Evolutionary conservation across 805 yeast genomes (phyloP).

Genomic region (Saturnispora mendoncae): DNA sequence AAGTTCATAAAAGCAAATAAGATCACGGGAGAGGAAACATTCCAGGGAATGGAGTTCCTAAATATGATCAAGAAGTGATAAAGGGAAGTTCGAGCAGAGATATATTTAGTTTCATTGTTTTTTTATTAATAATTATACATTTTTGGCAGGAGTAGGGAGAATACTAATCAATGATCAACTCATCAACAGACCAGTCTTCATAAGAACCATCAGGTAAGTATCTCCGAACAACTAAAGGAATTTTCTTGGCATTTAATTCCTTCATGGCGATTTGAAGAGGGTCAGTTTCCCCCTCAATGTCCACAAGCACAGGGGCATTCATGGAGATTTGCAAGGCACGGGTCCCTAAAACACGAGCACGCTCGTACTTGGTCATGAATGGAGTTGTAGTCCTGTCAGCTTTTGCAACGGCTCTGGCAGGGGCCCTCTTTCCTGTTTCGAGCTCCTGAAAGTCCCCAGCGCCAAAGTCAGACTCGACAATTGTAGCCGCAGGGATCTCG

Average conservation of each 20-base stretch:
- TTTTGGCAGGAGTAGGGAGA: too few species aligned
- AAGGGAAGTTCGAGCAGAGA: not conserved
- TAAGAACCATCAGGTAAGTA: slow-evolving; percentile 94
- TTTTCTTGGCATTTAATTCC: slow-evolving; percentile 88
- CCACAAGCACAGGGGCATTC: slow-evolving; percentile 98
- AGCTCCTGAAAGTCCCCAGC: slow-evolving; percentile 33
- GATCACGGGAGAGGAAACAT: slow-evolving; percentile 48
- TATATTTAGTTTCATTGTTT: not conserved
- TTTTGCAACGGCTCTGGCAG: slow-evolving; percentile 68
- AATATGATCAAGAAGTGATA: slow-evolving; percentile 27
- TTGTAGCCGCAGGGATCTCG: slow-evolving; percentile 49
- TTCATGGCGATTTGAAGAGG: slow-evolving; percentile 97
- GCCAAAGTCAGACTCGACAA: slow-evolving; percentile 34
- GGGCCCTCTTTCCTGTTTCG: slow-evolving; percentile 31
- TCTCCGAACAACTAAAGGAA: slow-evolving; percentile 91
- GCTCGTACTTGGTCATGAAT: slow-evolving; percentile 96
- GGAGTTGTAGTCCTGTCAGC: slow-evolving; percentile 93
- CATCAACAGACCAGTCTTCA: slow-evolving; percentile 99
- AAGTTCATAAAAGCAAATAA: slow-evolving; percentile 47
- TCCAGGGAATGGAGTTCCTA: slow-evolving; percentile 57
- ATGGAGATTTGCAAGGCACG: slow-evolving; percentile 95
- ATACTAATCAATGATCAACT: slow-evolving; percentile 72
- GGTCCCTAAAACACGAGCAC: slow-evolving; percentile 96
- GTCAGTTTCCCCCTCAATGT: slow-evolving; percentile 97
- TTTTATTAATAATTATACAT: not conserved